Evolutionary conservation across 768 basidiomycete genomes (phyloP).

Genomic region (Mycena rebaudengoi): DNA sequence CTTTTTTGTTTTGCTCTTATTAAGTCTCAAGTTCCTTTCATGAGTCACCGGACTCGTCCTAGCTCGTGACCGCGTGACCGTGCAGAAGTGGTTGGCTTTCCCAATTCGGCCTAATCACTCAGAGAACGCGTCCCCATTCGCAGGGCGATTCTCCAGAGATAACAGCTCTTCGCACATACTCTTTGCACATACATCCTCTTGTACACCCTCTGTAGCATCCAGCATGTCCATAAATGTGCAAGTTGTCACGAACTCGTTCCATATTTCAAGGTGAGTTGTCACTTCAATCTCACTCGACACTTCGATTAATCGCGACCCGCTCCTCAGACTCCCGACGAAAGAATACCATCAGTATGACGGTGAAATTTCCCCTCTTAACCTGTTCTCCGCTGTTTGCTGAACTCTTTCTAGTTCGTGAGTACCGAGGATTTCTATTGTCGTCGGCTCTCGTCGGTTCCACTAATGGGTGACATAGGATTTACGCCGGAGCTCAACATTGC

Average conservation of each 20-base stretch:
- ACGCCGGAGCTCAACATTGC: constrained; percentile 31
- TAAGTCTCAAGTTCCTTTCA: too few relatives aligned
- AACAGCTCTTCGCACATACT: background rate
- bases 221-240: constrained; percentile 17
- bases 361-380: constrained; percentile 13
- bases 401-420: constrained; percentile 20
- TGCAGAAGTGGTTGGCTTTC: too few relatives aligned
- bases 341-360: constrained; percentile 42
- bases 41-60: too few relatives aligned
- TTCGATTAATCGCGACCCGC: background rate
- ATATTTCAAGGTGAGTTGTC: constrained; percentile 30
- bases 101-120: too few relatives aligned
- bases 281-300: background rate
- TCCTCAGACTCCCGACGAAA: constrained; percentile 34
- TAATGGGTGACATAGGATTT: constrained; percentile 21
- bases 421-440: background rate
- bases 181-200: background rate
- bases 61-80: too few relatives aligned
- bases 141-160: too few relatives aligned
- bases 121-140: too few relatives aligned
- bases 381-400: background rate
- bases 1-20: too few relatives aligned
- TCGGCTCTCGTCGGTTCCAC: background rate
- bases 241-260: constrained; percentile 41
- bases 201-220: constrained; percentile 6